Base-by-base conservation (phyloP, 106 monocot genomes). In the Dactylorhiza incarnata region DNA sequence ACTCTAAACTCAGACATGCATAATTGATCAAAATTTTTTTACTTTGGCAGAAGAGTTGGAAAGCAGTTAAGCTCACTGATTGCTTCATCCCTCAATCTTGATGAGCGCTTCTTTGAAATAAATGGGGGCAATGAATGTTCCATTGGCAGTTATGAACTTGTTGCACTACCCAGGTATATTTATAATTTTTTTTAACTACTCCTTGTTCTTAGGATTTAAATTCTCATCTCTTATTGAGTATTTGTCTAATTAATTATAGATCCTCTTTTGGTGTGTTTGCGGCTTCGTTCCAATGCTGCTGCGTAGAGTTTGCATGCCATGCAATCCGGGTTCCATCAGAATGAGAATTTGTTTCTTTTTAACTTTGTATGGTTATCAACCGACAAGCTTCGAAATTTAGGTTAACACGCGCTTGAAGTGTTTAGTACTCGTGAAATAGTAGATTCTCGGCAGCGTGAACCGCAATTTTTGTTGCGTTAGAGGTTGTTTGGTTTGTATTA, bases 151-250 rank as follows among this genome's bases (percentile, higher is more conserved):
- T 87, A 11, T 96, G 65, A 91, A 87, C 56, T 74, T 96, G 73
- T 46, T 96, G 73, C 93, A 91, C 74, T 96, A 96, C 76, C 89
- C 90, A 76, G 96, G 93, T 93, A 81, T 20, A 25, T 43, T 45
- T 45, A 37, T 68, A 11, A 15, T 0, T 17, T n/a, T 61, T 61
- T 15, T 43, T 44, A 4, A 4, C 13, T 37, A 16, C 7, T 13
- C 3, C 3, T 62, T 62, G 61, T 9, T 62, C 23, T 9, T 62
- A 62, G 9, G 61, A 24, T 24, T 62, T 62, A 62, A 62, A 62
- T 7, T 52, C 14, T 9, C 14, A 11, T 4, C 20, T 62, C 23
- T 62, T 62, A 25, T 23, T 62, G 23, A 62, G 22, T 62, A 23
- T 24, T 54, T 25, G 9, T 62, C 9, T 23, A 62, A 8, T 24